phyloP scores from a whole-genome alignment of 1,284 basidiomycete genomes.

The Violaceomyces palustris region DNA sequence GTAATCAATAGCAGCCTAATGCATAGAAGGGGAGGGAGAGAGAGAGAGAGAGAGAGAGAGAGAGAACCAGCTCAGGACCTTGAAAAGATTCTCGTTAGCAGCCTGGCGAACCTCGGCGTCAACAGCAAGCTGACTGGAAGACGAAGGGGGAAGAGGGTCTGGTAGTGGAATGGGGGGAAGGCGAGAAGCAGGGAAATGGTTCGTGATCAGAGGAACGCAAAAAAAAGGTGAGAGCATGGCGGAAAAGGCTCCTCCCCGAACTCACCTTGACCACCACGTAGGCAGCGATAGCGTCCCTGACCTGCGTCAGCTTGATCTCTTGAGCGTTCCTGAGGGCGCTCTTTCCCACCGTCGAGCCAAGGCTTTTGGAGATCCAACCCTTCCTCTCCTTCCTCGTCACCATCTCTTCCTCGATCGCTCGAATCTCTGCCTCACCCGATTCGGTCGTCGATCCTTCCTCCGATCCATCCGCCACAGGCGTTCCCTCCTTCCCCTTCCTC shows the following conservation, averaged over 20 bases:
- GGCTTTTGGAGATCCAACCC: neutral
- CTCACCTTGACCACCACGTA: conserved; percentile 9
- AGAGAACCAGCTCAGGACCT: neutral
- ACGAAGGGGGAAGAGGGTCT: conserved; percentile 6
- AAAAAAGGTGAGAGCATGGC: neutral
- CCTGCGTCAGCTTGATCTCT: conserved; percentile 6
- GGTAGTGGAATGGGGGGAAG: neutral
- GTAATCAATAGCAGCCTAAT: too few species aligned
- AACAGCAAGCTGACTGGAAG: conserved; percentile 5
- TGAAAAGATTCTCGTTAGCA: neutral
- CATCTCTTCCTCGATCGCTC: neutral
- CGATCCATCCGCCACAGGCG: too few species aligned
- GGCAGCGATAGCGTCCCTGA: conserved; percentile 8
- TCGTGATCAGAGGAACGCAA: neutral
- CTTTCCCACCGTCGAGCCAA: neutral
- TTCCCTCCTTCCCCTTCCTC: too few species aligned
- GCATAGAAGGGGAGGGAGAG: too few species aligned
- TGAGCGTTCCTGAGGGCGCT: conserved; percentile 1
- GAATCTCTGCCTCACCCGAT: too few species aligned
- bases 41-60: neutral
- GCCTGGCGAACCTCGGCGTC: conserved; percentile 4
- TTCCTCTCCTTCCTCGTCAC: neutral
- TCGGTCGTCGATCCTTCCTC: too few species aligned
- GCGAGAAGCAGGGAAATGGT: neutral
- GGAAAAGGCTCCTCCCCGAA: neutral